These are phyloP conservation scores for Tolypocladium nubicola DNA, from an alignment of 2,329 filamentous ascomycete genomes.

Conservation along the genomic window DNA sequence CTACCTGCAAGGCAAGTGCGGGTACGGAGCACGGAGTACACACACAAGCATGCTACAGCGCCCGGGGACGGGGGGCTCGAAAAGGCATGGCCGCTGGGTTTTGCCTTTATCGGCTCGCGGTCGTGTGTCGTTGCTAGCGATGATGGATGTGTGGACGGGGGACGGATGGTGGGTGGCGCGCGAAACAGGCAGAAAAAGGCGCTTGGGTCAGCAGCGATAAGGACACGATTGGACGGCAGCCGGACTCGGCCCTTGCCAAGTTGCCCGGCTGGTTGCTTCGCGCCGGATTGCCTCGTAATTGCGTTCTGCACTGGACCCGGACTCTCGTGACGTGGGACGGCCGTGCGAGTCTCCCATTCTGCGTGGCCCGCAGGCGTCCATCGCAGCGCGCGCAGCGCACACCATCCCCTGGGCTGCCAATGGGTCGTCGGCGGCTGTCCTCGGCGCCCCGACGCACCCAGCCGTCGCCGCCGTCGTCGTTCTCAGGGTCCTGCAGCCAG, in stretches of 20 bases:
- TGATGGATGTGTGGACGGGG: not conserved
- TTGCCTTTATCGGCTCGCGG: not conserved
- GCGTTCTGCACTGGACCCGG: not conserved
- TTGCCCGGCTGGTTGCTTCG: not conserved
- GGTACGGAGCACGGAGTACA: too few relatives aligned
- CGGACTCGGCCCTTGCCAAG: not conserved
- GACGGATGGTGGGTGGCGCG: not conserved
- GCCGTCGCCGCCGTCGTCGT: not conserved
- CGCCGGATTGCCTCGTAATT: not conserved
- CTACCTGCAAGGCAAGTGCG: not conserved
- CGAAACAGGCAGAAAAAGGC: too few relatives aligned
- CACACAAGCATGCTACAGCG: too few relatives aligned
- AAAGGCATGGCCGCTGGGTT: not conserved
- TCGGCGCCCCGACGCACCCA: too few relatives aligned
- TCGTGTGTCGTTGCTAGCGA: not conserved
- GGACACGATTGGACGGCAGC: not conserved
- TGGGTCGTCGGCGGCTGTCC: not conserved
- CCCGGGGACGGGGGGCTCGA: not conserved
- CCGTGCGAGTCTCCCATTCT: not conserved
- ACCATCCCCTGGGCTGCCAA: not conserved
- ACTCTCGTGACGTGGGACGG: not conserved
- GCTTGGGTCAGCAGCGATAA: too few relatives aligned
- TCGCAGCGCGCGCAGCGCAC: not conserved
- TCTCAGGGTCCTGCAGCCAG: not conserved
- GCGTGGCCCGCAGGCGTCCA: not conserved